phyloP scores from a whole-genome alignment of 192 early-diverging fungal genomes.

The Umbelopsis vinacea region DNA sequence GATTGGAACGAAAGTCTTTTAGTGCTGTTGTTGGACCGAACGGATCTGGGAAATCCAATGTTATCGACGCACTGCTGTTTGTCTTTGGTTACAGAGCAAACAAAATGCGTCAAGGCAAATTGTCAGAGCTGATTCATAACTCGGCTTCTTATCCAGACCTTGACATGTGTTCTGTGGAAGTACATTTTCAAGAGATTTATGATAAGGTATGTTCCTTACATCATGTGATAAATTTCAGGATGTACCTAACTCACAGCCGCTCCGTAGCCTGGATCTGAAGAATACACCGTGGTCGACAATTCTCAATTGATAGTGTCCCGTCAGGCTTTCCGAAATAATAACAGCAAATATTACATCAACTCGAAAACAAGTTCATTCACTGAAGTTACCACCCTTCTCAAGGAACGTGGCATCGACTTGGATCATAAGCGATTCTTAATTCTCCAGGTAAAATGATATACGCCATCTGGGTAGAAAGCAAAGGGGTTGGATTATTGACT shows the following conservation, averaged over 20 bases:
- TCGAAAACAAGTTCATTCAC: constrained; percentile 68
- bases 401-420: constrained; percentile 88
- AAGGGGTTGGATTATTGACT: background rate
- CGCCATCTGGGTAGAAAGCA: background rate
- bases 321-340: constrained; percentile 66
- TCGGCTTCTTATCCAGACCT: constrained; percentile 77
- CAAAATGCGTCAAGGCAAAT: constrained; percentile 96
- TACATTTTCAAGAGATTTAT: constrained; percentile 92
- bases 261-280: constrained; percentile 61
- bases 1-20: constrained; percentile 57
- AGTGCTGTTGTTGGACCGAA: constrained; percentile 94
- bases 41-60: constrained; percentile 98
- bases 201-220: constrained; percentile 59
- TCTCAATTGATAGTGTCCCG: constrained; percentile 83
- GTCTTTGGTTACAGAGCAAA: constrained; percentile 98
- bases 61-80: constrained; percentile 96
- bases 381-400: constrained; percentile 84
- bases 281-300: constrained; percentile 61
- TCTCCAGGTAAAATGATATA: constrained; percentile 62
- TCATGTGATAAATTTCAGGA: background rate
- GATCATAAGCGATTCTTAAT: constrained; percentile 99
- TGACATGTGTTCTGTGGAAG: constrained; percentile 82
- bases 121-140: constrained; percentile 94
- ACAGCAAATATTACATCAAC: constrained; percentile 81
- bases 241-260: background rate